Evolutionary conservation across 306 rosid species (phyloP), one percentile per base, ranked within the genome.

Genomic region (Casuarina glauca): DNA sequence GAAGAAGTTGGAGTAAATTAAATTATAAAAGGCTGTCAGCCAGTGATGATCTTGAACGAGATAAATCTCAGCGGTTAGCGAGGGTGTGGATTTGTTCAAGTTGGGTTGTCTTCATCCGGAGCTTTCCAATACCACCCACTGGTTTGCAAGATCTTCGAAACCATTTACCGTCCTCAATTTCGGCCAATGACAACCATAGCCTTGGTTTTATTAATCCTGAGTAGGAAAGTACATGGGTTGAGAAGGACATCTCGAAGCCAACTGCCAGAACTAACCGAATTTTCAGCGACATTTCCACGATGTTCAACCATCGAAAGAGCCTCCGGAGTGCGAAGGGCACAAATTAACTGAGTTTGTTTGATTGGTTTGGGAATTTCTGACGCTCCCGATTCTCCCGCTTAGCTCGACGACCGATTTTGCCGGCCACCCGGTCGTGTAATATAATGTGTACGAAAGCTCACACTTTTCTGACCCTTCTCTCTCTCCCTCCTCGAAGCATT

Each of bases 321-420:
- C 64, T 58, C 41, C 3, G 8, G 64, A 39, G 64, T 39, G 68
- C 39, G 43, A 32, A 26, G 74, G 63, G 68, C 48, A 53, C 17
- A 19, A 72, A 72, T 15, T 72, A 19, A 52, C 16, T 39, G 74
- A 43, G 76, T 64, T 71, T 77, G 88, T 72, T 85, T 75, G 71
- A 88, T 80, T 82, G 79, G 83, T 77, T 77, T 72, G 48, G 70
- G 82, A 79, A 82, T 79, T 82, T 84, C 66, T 44, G 85, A 84
- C 79, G 80, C 63, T 79, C 72, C 91, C 90, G 82, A 89, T 81
- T 89, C 87, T 87, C 80, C n/a, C 86, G 96, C 87, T 68, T 70
- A 69, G 78, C 61, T 78, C 63, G 50, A 80, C 74, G 87, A 86
- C 90, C 96, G 84, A 87, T 60, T 82, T 89, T 84, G 2, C 67